Evolutionary conservation across 2,329 filamentous ascomycete genomes (phyloP).

Genomic region (Coniochaeta pulveracea): DNA sequence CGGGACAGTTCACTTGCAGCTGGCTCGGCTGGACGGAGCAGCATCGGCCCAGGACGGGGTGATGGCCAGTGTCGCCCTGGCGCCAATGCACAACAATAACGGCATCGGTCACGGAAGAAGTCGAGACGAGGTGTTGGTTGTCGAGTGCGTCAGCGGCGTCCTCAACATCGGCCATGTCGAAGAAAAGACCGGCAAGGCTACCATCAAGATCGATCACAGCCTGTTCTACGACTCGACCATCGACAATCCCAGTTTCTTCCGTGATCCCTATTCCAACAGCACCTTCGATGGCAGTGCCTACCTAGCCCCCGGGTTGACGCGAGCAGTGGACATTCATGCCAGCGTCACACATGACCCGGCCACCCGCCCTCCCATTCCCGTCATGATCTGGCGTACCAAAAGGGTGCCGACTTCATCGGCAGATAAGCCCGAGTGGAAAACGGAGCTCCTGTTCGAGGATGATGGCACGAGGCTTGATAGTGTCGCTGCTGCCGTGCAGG

Average conservation of each 20-base stretch:
- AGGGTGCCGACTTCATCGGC: not conserved
- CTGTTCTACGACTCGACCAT: conserved; percentile 31
- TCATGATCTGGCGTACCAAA: conserved; percentile 32
- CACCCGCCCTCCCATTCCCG: conserved; percentile 26
- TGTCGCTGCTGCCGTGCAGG: conserved; percentile 38
- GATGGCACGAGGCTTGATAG: conserved; percentile 38
- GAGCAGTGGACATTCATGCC: conserved; percentile 23
- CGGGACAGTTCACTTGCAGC: conserved; percentile 31
- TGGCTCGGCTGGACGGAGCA: conserved; percentile 14
- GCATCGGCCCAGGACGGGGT: conserved; percentile 22
- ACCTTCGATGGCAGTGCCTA: conserved; percentile 40
- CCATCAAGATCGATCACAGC: conserved; percentile 27
- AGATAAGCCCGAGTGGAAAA: conserved; percentile 23
- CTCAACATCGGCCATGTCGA: conserved; percentile 27
- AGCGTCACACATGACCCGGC: conserved; percentile 19
- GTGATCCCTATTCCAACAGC: conserved; percentile 34
- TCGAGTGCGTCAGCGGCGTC: conserved; percentile 29
- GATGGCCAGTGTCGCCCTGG: conserved; percentile 29
- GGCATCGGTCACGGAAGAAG: conserved; percentile 39
- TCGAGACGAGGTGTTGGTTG: conserved; percentile 27
- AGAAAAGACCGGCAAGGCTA: conserved; percentile 13
- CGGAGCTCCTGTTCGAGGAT: conserved; percentile 43
- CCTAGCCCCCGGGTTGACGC: conserved; percentile 34
- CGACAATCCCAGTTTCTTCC: conserved; percentile 49
- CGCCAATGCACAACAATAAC: conserved; percentile 40